phyloP scores from a whole-genome alignment of 2,329 filamentous ascomycete genomes.

The Trichoderma atrobrunneum region DNA sequence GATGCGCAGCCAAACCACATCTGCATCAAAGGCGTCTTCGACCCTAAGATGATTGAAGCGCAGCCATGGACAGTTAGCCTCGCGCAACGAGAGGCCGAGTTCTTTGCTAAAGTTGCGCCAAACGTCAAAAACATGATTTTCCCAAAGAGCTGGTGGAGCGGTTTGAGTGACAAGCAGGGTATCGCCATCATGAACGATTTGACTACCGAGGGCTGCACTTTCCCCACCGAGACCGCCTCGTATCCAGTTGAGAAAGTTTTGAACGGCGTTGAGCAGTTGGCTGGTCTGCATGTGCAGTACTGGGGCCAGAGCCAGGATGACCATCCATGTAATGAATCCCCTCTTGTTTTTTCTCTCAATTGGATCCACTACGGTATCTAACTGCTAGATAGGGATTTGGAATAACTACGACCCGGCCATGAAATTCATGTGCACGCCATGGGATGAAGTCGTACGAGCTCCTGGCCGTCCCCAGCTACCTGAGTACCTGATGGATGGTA shows the following conservation, averaged over 20 bases:
- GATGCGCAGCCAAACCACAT: not conserved
- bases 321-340: conserved; percentile 9
- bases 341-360: not conserved
- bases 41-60: conserved; percentile 9
- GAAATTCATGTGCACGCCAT: conserved; percentile 11
- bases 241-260: conserved; percentile 1
- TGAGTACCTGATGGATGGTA: conserved; percentile 6
- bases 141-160: conserved; percentile 7
- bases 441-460: conserved; percentile 1
- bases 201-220: not conserved
- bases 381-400: not conserved
- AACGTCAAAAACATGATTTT: not conserved
- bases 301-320: conserved; percentile 9
- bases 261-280: conserved; percentile 7
- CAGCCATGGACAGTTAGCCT: conserved; percentile 8
- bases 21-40: conserved; percentile 10
- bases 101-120: conserved; percentile 5
- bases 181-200: conserved; percentile 6
- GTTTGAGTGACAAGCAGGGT: conserved; percentile 1
- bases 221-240: not conserved
- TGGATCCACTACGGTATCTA: not conserved
- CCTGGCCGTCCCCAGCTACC: not conserved
- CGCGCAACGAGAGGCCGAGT: conserved; percentile 2
- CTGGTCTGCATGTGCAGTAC: conserved; percentile 6
- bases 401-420: conserved; percentile 11